Evolutionary conservation across 768 basidiomycete genomes (phyloP).

Genomic region (Favolaschia claudopus): DNA sequence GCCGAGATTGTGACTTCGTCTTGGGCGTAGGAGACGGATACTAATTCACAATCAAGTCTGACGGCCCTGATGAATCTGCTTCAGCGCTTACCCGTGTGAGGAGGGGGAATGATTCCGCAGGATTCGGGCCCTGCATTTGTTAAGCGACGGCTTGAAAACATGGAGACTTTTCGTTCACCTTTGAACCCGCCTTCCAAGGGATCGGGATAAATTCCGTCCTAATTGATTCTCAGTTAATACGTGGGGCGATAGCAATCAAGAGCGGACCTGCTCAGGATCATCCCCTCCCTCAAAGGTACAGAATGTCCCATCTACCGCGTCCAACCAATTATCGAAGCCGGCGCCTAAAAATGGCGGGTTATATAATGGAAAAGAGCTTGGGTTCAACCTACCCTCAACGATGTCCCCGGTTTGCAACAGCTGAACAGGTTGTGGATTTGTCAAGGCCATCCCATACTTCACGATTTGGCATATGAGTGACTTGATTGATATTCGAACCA

Average conservation of each 20-base stretch:
- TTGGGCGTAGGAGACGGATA: constrained; percentile 45
- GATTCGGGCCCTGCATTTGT: constrained; percentile 38
- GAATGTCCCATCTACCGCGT: constrained; percentile 40
- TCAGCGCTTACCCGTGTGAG: too few species aligned
- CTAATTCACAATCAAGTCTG: constrained; percentile 36
- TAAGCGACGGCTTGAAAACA: too few species aligned
- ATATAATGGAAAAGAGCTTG: neutral
- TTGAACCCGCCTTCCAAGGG: constrained; percentile 43
- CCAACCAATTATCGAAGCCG: constrained; percentile 44
- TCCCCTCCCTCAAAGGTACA: constrained; percentile 56
- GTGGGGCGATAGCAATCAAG: too few species aligned
- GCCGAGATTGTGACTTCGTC: constrained; percentile 41
- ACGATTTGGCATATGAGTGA: too few species aligned
- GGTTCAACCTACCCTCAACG: constrained; percentile 34
- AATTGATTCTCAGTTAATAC: neutral
- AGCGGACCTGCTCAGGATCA: constrained; percentile 39
- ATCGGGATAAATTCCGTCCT: constrained; percentile 54
- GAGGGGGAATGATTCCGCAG: constrained; percentile 45
- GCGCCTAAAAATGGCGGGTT: constrained; percentile 35
- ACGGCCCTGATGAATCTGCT: too few species aligned
- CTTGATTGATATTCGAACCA: too few species aligned
- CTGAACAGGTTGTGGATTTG: constrained; percentile 41
- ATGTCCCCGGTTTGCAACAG: constrained; percentile 50
- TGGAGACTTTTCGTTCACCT: too few species aligned
- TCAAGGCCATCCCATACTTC: constrained; percentile 55